Conservation (phyloP, 176 grass and related monocot species). For the Pontederia paniculata region DNA sequence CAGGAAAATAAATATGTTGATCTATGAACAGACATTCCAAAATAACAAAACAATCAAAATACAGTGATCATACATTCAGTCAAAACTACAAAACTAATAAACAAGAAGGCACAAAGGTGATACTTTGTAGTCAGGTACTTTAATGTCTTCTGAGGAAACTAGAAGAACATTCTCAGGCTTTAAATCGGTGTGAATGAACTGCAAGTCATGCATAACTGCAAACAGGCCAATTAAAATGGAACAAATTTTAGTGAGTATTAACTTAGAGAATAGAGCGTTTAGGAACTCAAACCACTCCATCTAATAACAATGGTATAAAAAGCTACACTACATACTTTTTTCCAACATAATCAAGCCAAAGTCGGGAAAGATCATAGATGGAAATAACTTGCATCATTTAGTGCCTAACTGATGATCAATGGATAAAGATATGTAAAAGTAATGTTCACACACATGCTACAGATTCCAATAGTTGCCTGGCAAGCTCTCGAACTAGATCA, state of each 20-base stretch:
- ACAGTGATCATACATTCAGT: neutral
- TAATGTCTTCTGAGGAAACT: constrained; percentile 5
- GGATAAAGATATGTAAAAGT: neutral
- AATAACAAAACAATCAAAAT: neutral
- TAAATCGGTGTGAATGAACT: constrained; percentile 8
- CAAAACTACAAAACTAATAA: neutral
- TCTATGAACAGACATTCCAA: too few relatives aligned
- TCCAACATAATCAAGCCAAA: neutral
- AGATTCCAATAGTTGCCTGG: constrained; percentile 8
- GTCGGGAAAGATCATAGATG: neutral
- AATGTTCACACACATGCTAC: constrained; percentile 3
- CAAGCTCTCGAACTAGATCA: constrained; percentile 11
- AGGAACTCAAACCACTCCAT: too few relatives aligned
- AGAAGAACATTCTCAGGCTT: constrained; percentile 8
- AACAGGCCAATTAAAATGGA: neutral
- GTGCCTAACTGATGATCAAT: neutral
- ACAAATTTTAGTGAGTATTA: neutral
- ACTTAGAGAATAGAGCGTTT: too few relatives aligned
- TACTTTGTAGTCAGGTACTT: constrained; percentile 5
- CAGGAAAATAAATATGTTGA: neutral
- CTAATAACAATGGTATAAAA: too few relatives aligned
- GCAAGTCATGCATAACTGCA: constrained; percentile 13
- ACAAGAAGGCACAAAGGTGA: neutral
- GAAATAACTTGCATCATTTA: neutral
- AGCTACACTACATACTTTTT: too few relatives aligned